phyloP scores from a whole-genome alignment of 2,329 filamentous ascomycete species.

The Neonectria hederae region DNA sequence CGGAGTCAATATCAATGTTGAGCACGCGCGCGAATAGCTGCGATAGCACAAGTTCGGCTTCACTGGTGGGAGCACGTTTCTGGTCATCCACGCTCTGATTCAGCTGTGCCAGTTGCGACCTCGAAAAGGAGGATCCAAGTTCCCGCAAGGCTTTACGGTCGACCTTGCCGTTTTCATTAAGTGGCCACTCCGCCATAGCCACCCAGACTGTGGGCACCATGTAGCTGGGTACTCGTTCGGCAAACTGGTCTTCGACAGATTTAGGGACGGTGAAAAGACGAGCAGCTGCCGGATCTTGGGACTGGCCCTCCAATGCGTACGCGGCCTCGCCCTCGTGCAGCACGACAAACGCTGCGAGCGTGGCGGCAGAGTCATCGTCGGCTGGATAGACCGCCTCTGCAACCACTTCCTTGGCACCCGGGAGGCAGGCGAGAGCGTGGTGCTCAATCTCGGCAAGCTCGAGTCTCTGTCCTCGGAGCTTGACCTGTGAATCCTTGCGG shows the following conservation, averaged over 20 bases:
- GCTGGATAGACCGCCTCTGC: background rate
- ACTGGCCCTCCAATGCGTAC: constrained; percentile 16
- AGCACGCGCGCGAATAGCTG: constrained; percentile 51
- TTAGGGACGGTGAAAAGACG: constrained; percentile 4
- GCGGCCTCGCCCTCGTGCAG: background rate
- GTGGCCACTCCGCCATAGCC: constrained; percentile 1
- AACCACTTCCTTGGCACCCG: constrained; percentile 25
- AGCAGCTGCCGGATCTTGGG: constrained; percentile 17
- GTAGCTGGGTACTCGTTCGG: constrained; percentile 14
- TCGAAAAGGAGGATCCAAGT: constrained; percentile 17
- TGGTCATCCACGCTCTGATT: background rate
- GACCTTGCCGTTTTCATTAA: constrained; percentile 11
- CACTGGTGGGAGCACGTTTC: constrained; percentile 5
- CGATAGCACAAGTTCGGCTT: constrained; percentile 37
- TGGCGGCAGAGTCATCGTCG: background rate
- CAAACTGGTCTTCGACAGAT: constrained; percentile 5
- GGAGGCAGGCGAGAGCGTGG: constrained; percentile 11
- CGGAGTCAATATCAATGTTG: constrained; percentile 35
- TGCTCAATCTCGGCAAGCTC: constrained; percentile 51
- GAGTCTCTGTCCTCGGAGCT: constrained; percentile 65
- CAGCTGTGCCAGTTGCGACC: background rate
- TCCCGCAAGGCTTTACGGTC: constrained; percentile 14
- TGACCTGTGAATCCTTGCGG: constrained; percentile 67
- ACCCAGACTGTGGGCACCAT: constrained; percentile 25
- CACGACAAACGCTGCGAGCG: constrained; percentile 10